Conservation (phyloP, 257 asterid genomes). For the Capsicum baccatum region DNA sequence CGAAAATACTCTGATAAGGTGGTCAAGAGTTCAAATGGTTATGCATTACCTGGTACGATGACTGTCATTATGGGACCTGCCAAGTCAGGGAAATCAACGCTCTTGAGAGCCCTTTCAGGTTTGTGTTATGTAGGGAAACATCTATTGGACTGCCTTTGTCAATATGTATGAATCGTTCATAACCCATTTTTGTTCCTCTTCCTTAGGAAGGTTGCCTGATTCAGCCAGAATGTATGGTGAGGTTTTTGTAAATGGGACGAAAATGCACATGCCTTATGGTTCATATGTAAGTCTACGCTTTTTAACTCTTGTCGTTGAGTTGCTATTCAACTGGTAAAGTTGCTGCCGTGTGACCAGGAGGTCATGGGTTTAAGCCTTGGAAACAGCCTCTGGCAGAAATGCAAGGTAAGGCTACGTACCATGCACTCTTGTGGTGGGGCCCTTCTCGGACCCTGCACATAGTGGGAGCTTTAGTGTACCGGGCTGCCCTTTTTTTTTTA, state of each 20-base stretch:
- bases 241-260: slow-evolving; percentile 83
- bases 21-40: slow-evolving; percentile 89
- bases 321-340: background rate
- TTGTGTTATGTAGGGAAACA: slow-evolving; percentile 25
- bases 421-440: too few relatives aligned
- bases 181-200: slow-evolving; percentile 31
- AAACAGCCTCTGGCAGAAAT: too few relatives aligned
- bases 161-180: slow-evolving; percentile 4
- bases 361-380: too few relatives aligned
- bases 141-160: background rate
- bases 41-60: slow-evolving; percentile 96
- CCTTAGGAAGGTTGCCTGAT: slow-evolving; percentile 84
- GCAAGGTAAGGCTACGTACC: too few relatives aligned
- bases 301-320: background rate
- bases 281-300: slow-evolving; percentile 69
- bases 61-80: slow-evolving; percentile 99
- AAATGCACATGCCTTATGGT: slow-evolving; percentile 74
- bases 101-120: slow-evolving; percentile 96
- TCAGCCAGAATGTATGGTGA: slow-evolving; percentile 87
- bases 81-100: slow-evolving; percentile 98
- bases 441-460: too few relatives aligned
- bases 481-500: background rate
- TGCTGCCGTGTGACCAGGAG: too few relatives aligned
- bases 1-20: slow-evolving; percentile 91
- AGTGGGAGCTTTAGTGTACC: too few relatives aligned